Evolutionary conservation across 2,329 filamentous ascomycete genomes (phyloP).

Genomic region (Penicillium sp.): DNA sequence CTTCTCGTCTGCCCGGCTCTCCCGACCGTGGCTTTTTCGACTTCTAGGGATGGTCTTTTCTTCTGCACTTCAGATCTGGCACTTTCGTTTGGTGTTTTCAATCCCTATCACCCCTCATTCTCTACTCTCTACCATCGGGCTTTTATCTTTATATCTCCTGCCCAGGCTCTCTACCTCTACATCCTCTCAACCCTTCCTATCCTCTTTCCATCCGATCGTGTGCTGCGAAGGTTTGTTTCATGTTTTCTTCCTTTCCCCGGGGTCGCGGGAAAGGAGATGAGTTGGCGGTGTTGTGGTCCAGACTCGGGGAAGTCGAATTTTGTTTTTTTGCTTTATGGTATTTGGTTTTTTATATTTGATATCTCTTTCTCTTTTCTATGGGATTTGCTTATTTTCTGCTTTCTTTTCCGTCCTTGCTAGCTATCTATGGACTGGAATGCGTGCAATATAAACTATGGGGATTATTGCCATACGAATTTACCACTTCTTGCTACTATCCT

Average conservation of each 20-base stretch:
- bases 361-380: neutral
- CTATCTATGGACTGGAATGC: neutral
- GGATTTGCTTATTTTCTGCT: neutral
- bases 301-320: conserved; percentile 7
- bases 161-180: neutral
- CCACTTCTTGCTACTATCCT: neutral
- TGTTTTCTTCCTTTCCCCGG: neutral
- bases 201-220: neutral
- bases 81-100: conserved; percentile 3
- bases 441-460: neutral
- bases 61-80: conserved; percentile 11
- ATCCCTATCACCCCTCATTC: neutral
- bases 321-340: neutral
- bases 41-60: conserved; percentile 25
- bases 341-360: neutral
- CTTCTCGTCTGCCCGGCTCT: conserved; percentile 21
- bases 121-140: neutral
- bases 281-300: conserved; percentile 9
- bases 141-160: conserved; percentile 3
- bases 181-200: neutral
- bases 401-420: neutral
- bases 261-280: neutral
- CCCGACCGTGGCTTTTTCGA: conserved; percentile 25
- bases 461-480: neutral
- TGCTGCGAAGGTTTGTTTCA: conserved; percentile 7